phyloP scores from a whole-genome alignment of 1,284 basidiomycete genomes.

The Ganoderma boninense region DNA sequence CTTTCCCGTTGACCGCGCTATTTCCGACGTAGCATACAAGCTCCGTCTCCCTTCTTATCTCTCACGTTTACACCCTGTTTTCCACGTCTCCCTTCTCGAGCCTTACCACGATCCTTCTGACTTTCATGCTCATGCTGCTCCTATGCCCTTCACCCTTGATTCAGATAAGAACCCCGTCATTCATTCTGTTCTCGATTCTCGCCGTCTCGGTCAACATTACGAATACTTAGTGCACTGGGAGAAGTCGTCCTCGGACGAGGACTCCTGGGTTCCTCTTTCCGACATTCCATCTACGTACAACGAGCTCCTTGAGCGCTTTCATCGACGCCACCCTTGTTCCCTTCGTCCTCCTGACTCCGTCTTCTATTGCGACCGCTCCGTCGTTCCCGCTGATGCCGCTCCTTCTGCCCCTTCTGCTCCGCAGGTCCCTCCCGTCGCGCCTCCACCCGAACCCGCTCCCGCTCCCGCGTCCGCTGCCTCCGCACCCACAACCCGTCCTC shows the following conservation, averaged over 20 bases:
- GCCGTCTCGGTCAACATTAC: constrained; percentile 41
- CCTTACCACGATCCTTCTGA: constrained; percentile 41
- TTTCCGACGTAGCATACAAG: constrained; percentile 37
- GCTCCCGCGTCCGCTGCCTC: too few species aligned
- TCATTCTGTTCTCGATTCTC: constrained; percentile 36
- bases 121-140: constrained; percentile 35
- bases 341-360: constrained; percentile 7
- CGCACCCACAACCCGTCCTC: neutral
- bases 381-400: neutral
- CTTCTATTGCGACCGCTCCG: too few species aligned
- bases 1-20: constrained; percentile 41
- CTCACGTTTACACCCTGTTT: constrained; percentile 48
- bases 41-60: constrained; percentile 45
- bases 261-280: constrained; percentile 43
- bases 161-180: constrained; percentile 23
- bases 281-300: constrained; percentile 42
- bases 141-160: constrained; percentile 32
- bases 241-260: constrained; percentile 33
- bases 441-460: neutral
- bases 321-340: constrained; percentile 43
- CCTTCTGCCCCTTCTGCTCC: neutral
- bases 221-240: constrained; percentile 44
- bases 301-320: constrained; percentile 43
- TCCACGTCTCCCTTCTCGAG: constrained; percentile 51
- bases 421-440: neutral